phyloP scores from a whole-genome alignment of 78 protist species.

The Pigoraptor vietnamica region DNA sequence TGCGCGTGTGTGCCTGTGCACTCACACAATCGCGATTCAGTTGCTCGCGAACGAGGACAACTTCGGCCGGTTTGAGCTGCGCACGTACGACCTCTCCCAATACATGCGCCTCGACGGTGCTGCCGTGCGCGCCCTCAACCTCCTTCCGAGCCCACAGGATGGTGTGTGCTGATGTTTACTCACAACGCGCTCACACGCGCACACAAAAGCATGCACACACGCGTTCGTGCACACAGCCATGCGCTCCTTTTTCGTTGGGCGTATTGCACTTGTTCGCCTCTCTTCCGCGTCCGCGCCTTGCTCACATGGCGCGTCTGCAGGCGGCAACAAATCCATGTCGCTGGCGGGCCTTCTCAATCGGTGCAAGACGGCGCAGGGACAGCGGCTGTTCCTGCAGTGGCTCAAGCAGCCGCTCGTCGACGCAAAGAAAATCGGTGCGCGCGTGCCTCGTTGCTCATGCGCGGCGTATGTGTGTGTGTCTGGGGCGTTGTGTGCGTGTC shows the following conservation, averaged over 20 bases:
- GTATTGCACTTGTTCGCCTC: too few relatives aligned
- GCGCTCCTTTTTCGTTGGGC: too few relatives aligned
- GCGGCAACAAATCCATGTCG: background rate
- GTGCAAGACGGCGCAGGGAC: slow-evolving; percentile 86
- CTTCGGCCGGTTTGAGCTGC: slow-evolving; percentile 39
- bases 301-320: background rate
- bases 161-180: background rate
- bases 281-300: background rate
- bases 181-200: background rate
- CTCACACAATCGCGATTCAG: too few relatives aligned
- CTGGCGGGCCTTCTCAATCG: slow-evolving; percentile 64
- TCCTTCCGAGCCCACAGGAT: slow-evolving; percentile 30
- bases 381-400: slow-evolving; percentile 77
- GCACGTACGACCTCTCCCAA: slow-evolving; percentile 27
- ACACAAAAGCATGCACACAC: background rate
- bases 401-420: slow-evolving; percentile 80
- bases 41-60: slow-evolving; percentile 29
- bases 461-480: too few relatives aligned
- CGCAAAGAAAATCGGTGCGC: slow-evolving; percentile 19
- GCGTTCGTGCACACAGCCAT: background rate
- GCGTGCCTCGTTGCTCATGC: background rate
- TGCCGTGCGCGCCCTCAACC: slow-evolving; percentile 72
- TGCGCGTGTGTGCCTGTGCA: too few relatives aligned
- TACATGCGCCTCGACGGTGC: slow-evolving; percentile 84
- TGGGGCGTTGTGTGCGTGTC: too few relatives aligned